Evolutionary conservation across 1,139 yeast species (phyloP).

Genomic region (Candida sojae): DNA sequence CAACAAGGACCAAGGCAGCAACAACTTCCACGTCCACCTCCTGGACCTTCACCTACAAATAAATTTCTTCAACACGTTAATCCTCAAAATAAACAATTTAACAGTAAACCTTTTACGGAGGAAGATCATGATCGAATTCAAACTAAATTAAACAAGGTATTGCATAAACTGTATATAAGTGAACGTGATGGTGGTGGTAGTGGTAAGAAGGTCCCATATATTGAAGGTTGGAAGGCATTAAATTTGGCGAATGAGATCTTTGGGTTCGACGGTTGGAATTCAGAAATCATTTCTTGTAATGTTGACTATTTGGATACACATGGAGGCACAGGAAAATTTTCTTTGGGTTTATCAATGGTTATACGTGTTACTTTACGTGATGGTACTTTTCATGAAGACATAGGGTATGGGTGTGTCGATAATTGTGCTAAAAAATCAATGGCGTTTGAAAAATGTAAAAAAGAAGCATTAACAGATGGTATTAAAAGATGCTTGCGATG

Average conservation of each 20-base stretch:
- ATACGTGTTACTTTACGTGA: conserved; percentile 72
- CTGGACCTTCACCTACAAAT: conserved; percentile 4
- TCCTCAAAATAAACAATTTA: neutral
- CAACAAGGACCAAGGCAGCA: conserved; percentile 1
- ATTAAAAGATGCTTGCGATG: conserved; percentile 74
- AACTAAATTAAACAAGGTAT: conserved; percentile 52
- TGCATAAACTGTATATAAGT: conserved; percentile 91
- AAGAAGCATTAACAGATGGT: conserved; percentile 83
- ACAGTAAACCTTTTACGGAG: conserved; percentile 27
- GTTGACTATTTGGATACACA: conserved; percentile 74
- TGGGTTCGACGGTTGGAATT: conserved; percentile 82
- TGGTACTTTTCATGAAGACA: conserved; percentile 79
- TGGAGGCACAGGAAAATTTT: conserved; percentile 52
- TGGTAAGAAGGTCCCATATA: conserved; percentile 64
- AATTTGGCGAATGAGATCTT: conserved; percentile 78
- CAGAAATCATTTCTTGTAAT: conserved; percentile 63
- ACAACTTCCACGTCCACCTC: conserved; percentile 4
- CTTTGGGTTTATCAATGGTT: conserved; percentile 69
- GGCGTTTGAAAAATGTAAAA: conserved; percentile 80
- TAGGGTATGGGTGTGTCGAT: conserved; percentile 79
- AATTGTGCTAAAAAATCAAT: conserved; percentile 68
- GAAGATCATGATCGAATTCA: conserved; percentile 45
- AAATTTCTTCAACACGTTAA: neutral
- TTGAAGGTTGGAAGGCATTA: conserved; percentile 82
- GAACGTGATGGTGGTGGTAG: conserved; percentile 80